phyloP scores from a whole-genome alignment of 2,329 filamentous ascomycete species.

The Chalara sp. region DNA sequence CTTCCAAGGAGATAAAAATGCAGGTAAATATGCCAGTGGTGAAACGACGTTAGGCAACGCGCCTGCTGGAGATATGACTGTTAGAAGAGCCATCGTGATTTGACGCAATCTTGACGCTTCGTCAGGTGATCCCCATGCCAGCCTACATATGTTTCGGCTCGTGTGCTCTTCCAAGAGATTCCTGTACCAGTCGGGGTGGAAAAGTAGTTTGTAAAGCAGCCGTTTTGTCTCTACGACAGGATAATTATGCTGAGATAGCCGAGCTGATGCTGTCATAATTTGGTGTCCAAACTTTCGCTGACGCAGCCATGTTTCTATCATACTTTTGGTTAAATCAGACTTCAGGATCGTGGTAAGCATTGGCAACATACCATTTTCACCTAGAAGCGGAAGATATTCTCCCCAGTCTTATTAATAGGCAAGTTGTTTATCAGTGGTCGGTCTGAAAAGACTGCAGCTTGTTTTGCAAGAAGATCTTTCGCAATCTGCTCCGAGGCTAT shows the following conservation, averaged over 20 bases:
- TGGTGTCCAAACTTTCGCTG: constrained; percentile 39
- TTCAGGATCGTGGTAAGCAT: too few species aligned
- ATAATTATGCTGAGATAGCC: constrained; percentile 34
- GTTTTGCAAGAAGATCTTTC: constrained; percentile 36
- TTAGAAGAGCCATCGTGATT: constrained; percentile 39
- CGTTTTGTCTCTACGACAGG: constrained; percentile 32
- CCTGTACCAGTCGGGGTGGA: constrained; percentile 35
- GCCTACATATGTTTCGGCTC: constrained; percentile 36
- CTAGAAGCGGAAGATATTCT: constrained; percentile 39
- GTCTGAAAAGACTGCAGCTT: constrained; percentile 39
- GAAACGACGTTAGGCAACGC: constrained; percentile 40
- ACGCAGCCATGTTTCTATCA: constrained; percentile 39
- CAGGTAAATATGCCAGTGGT: constrained; percentile 35
- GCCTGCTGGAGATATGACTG: constrained; percentile 39
- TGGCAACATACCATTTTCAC: constrained; percentile 31
- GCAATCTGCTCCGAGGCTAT: constrained; percentile 40
- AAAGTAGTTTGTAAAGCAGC: constrained; percentile 34
- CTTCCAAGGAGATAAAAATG: constrained; percentile 37
- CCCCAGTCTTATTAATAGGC: constrained; percentile 41
- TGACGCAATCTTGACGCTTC: constrained; percentile 34
- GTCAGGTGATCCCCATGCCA: constrained; percentile 39
- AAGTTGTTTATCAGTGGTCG: constrained; percentile 40
- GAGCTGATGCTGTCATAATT: constrained; percentile 34
- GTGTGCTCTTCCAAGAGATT: constrained; percentile 43
- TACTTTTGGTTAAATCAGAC: neutral